Evolutionary conservation across 106 monocot species (phyloP).

Genomic region (Dendrobium nobile): DNA sequence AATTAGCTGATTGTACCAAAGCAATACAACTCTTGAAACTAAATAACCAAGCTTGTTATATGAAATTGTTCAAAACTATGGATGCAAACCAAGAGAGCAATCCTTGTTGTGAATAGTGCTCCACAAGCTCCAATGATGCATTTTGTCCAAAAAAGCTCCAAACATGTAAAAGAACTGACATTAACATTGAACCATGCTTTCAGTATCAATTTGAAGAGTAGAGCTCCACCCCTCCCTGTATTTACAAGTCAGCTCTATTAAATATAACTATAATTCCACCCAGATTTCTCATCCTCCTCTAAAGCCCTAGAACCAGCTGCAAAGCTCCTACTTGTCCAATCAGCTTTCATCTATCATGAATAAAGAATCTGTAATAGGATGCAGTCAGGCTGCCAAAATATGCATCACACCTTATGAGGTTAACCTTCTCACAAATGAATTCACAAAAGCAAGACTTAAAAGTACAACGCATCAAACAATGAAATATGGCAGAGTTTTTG

Average conservation of each 20-base stretch:
- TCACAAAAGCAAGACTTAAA: no score
- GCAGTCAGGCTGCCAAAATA: constrained; percentile 13
- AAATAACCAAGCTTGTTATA: not conserved
- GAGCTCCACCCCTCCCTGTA: constrained; percentile 36
- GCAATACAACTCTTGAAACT: not conserved
- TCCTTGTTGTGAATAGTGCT: constrained; percentile 44
- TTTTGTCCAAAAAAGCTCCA: constrained; percentile 49
- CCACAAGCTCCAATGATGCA: constrained; percentile 62
- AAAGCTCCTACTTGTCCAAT: constrained; percentile 55
- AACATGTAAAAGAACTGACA: constrained; percentile 31
- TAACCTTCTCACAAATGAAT: not conserved
- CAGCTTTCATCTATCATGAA: constrained; percentile 62
- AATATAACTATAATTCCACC: constrained; percentile 31
- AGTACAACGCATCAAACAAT: no score
- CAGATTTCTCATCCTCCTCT: constrained; percentile 46
- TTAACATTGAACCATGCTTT: constrained; percentile 21
- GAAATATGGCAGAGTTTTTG: no score
- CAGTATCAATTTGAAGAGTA: constrained; percentile 33
- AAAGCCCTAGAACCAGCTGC: constrained; percentile 36
- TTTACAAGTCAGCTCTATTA: constrained; percentile 31
- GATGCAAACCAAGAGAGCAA: constrained; percentile 54
- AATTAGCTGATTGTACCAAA: not conserved
- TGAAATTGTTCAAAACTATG: constrained; percentile 21
- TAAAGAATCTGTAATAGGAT: constrained; percentile 38
- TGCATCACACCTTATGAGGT: constrained; percentile 27